A percentile compares a stretch with the other conserved stretches of the same genome.
These are phyloP conservation scores for Wolfiporia cocos DNA, from an alignment of 1,284 basidiomycete genomes.

Conservation along the genomic window DNA sequence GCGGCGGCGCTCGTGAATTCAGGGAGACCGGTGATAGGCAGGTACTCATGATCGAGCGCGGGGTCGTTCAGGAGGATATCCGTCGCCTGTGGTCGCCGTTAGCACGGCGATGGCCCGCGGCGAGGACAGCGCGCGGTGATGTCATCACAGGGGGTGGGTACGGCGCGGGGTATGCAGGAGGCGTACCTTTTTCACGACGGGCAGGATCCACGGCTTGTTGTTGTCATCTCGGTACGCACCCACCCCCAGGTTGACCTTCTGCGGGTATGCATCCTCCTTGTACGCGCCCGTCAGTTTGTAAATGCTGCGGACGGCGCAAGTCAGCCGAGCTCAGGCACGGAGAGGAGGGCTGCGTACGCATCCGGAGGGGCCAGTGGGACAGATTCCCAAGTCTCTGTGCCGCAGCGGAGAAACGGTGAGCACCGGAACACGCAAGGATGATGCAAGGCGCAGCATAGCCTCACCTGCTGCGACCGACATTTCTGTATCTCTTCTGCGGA, in stretches of 20 bases:
- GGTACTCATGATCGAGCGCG: slow-evolving; percentile 87
- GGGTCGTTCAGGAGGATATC: slow-evolving; percentile 66
- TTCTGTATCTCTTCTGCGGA: slow-evolving; percentile 12
- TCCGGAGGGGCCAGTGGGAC: slow-evolving; percentile 81
- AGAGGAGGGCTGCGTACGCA: slow-evolving; percentile 30
- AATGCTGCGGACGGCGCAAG: slow-evolving; percentile 51
- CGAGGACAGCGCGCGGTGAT: background rate
- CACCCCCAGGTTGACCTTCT: slow-evolving; percentile 91
- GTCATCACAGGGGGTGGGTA: background rate
- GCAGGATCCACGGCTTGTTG: slow-evolving; percentile 87
- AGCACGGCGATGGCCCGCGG: background rate
- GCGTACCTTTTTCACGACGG: slow-evolving; percentile 80
- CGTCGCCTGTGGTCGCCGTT: slow-evolving; percentile 54
- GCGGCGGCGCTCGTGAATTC: slow-evolving; percentile 79
- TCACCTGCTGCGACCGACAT: slow-evolving; percentile 40
- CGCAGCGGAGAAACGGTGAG: background rate
- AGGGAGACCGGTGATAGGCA: slow-evolving; percentile 85
- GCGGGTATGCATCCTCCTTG: slow-evolving; percentile 74
- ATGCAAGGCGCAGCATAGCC: slow-evolving; percentile 4
- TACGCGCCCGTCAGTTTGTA: slow-evolving; percentile 89
- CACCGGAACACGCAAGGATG: no score
- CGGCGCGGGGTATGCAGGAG: background rate
- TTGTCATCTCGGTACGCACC: slow-evolving; percentile 87
- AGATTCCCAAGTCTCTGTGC: slow-evolving; percentile 59
- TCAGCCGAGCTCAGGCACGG: slow-evolving; percentile 3